Conservation (phyloP, 345 rosid genomes). For the Arabis hirsuta region DNA sequence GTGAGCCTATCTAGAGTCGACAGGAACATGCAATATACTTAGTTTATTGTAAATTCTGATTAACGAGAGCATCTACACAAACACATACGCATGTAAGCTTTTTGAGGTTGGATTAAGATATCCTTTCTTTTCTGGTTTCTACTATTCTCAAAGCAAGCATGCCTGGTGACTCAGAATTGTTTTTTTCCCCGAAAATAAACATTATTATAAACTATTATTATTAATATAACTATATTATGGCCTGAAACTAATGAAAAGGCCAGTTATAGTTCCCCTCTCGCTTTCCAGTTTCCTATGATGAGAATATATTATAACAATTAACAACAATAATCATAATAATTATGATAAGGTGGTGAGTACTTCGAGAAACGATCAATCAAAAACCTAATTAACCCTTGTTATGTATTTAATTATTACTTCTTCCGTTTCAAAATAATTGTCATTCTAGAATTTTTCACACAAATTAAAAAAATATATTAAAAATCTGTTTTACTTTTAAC, state of each 20-base stretch:
- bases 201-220: slow-evolving; percentile 2
- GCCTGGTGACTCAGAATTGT: slow-evolving; percentile 41
- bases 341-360: slow-evolving; percentile 38
- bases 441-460: too few relatives aligned
- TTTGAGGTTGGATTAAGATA: slow-evolving; percentile 36
- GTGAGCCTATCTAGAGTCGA: slow-evolving; percentile 37
- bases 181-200: slow-evolving; percentile 13
- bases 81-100: slow-evolving; percentile 45
- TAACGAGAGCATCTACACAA: slow-evolving; percentile 45
- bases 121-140: slow-evolving; percentile 37
- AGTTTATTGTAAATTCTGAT: slow-evolving; percentile 34
- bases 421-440: too few relatives aligned
- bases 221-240: slow-evolving; percentile 23
- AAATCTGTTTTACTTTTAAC: too few relatives aligned
- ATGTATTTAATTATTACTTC: not conserved
- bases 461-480: too few relatives aligned
- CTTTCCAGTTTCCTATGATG: slow-evolving; percentile 44
- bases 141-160: slow-evolving; percentile 48
- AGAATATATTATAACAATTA: slow-evolving; percentile 3
- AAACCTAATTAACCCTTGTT: slow-evolving; percentile 26
- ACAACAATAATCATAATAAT: slow-evolving; percentile 27
- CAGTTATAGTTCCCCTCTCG: slow-evolving; percentile 43
- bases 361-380: slow-evolving; percentile 40
- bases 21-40: slow-evolving; percentile 39
- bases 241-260: slow-evolving; percentile 35